Evolutionary conservation across 352 stramenopile genomes (phyloP).

Genomic region (Bremia lactucae): DNA sequence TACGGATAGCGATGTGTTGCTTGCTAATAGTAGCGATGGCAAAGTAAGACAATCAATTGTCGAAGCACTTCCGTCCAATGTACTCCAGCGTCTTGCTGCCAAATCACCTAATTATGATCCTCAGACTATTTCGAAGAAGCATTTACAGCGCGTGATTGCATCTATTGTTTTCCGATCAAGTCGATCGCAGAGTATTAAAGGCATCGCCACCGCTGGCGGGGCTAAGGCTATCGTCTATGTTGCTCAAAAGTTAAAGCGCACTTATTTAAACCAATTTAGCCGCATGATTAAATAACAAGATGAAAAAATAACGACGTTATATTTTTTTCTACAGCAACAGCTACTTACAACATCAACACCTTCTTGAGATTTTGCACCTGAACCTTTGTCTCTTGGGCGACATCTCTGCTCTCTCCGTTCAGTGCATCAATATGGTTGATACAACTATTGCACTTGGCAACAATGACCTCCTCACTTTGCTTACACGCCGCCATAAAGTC

Average conservation of each 20-base stretch:
- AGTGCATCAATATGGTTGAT: conserved; percentile 55
- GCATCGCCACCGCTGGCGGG: conserved; percentile 72
- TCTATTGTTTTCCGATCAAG: conserved; percentile 79
- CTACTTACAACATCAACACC: conserved; percentile 20
- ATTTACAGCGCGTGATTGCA: conserved; percentile 44
- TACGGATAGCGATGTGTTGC: conserved; percentile 28
- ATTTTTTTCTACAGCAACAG: neutral
- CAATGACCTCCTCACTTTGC: conserved; percentile 31
- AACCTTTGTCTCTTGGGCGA: conserved; percentile 46
- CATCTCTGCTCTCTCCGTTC: conserved; percentile 58
- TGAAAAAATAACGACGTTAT: neutral
- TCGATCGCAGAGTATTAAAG: conserved; percentile 83
- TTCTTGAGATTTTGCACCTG: conserved; percentile 44
- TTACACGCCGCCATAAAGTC: conserved; percentile 54
- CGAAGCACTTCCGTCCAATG: conserved; percentile 38
- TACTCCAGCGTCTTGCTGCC: conserved; percentile 26
- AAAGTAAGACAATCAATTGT: conserved; percentile 34
- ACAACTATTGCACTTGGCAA: conserved; percentile 35
- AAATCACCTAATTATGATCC: conserved; percentile 22
- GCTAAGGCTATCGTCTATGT: conserved; percentile 77
- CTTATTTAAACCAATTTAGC: conserved; percentile 42
- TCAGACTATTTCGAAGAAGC: conserved; percentile 41
- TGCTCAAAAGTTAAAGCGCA: conserved; percentile 77
- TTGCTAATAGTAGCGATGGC: conserved; percentile 34
- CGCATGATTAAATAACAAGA: neutral